These are phyloP conservation scores for Pythium brachiatum DNA, from an alignment of 352 stramenopile species.

Conservation along the genomic window DNA sequence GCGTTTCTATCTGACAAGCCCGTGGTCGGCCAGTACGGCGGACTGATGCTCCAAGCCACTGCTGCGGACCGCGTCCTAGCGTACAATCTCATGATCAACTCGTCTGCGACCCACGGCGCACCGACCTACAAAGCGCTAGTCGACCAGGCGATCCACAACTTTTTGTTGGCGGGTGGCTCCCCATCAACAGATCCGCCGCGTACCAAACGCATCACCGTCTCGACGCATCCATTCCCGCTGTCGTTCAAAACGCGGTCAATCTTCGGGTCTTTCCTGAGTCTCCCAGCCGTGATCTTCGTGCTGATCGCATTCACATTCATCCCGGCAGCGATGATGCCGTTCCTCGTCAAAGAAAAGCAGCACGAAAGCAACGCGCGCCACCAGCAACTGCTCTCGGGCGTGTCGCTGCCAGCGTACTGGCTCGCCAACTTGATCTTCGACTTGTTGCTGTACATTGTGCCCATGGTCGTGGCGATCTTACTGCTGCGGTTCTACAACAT, in stretches of 20 bases:
- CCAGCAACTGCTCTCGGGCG: constrained; percentile 94
- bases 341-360: constrained; percentile 96
- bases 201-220: constrained; percentile 31
- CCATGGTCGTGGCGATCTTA: constrained; percentile 48
- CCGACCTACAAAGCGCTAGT: constrained; percentile 58
- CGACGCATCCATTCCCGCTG: constrained; percentile 57
- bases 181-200: neutral
- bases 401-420: constrained; percentile 94
- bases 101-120: constrained; percentile 40
- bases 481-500: constrained; percentile 52
- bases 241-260: constrained; percentile 54
- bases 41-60: constrained; percentile 46
- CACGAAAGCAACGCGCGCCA: constrained; percentile 93
- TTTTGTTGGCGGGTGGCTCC: constrained; percentile 27
- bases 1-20: constrained; percentile 10
- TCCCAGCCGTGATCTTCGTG: constrained; percentile 86
- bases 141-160: constrained; percentile 57
- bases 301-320: constrained; percentile 93
- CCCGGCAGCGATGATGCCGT: constrained; percentile 91
- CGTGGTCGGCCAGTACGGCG: constrained; percentile 50
- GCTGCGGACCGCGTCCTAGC: constrained; percentile 33
- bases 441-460: constrained; percentile 87
- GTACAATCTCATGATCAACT: constrained; percentile 70
- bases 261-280: constrained; percentile 55
- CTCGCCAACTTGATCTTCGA: constrained; percentile 94